Evolutionary conservation across 371 early-diverging fungal genomes (phyloP), one percentile per base, ranked within the genome.

Genomic region (Fennellomyces sp.): DNA sequence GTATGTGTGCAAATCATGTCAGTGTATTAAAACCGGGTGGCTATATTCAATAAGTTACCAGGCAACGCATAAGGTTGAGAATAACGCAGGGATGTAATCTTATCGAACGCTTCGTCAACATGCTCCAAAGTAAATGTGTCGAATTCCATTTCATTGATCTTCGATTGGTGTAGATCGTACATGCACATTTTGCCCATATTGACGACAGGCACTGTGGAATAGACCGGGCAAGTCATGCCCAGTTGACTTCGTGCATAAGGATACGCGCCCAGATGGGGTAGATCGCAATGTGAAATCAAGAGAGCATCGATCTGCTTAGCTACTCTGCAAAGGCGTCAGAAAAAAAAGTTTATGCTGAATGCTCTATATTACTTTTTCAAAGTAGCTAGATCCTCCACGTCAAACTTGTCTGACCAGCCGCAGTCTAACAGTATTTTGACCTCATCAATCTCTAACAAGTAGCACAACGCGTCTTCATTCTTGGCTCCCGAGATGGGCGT

Each of bases 241-340:
- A 95, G 76, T 49, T 90, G 80, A 13, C 83, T 76, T 57, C 83
- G 77, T 5, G 97, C 94, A 69, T 94, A 90, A 5, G 95, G 89
- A 45, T 92, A 87, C 0, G 93, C 99, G 13, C 99, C 99, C 3
- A 97, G 64, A 66, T 96, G 97, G 27, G 84, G 76, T 48, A 94
- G 67, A 60, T 95, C 96, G 19, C 91, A 89, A 60, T 97, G 98
- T 6, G 96, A 92, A 31, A 99, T 65, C 23, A 99, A 76, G 28
- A 99, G 91, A 7, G 87, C 91, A 72, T 99, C 99, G n/a, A 97
- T 89, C 39, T 90, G 88, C 54, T 87, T 89, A 3, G 95, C 93
- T n/a, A 94, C 74, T 61, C 94, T 91, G 70, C 21, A 25, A 26
- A n/a, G n/a, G n/a, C n/a, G n/a, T n/a, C n/a, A n/a, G n/a, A n/a